phyloP scores from a whole-genome alignment of 208 protist genomes.

The Blechomonas ayalai region DNA sequence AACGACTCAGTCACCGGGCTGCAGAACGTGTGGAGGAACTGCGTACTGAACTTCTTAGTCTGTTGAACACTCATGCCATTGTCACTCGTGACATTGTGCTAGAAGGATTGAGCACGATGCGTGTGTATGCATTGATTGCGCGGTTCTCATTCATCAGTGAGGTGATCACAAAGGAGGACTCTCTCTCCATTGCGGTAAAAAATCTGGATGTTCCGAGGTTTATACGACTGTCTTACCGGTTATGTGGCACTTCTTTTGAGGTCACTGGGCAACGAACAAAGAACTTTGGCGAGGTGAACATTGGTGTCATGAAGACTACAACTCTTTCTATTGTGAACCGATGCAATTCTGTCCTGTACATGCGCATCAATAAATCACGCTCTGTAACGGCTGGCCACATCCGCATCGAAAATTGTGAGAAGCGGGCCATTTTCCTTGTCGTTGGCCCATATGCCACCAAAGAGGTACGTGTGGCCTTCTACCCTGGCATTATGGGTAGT shows the following conservation, averaged over 20 bases:
- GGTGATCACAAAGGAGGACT: slow-evolving; percentile 76
- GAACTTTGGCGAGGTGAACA: slow-evolving; percentile 86
- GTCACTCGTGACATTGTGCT: slow-evolving; percentile 27
- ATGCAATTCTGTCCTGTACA: slow-evolving; percentile 61
- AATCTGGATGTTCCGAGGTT: slow-evolving; percentile 71
- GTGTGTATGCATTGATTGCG: slow-evolving; percentile 59
- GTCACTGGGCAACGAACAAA: slow-evolving; percentile 77
- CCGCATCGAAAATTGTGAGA: slow-evolving; percentile 70
- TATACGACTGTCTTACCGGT: slow-evolving; percentile 71
- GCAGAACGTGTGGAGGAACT: slow-evolving; percentile 23
- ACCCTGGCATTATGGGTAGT: slow-evolving; percentile 73
- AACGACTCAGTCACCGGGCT: not conserved
- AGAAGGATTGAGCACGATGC: slow-evolving; percentile 25
- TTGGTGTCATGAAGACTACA: slow-evolving; percentile 75
- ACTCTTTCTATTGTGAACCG: slow-evolving; percentile 71
- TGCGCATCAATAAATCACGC: slow-evolving; percentile 69
- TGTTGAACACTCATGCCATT: slow-evolving; percentile 21
- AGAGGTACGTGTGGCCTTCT: slow-evolving; percentile 73
- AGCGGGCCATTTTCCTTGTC: slow-evolving; percentile 45
- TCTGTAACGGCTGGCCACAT: slow-evolving; percentile 83
- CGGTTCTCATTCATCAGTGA: slow-evolving; percentile 33
- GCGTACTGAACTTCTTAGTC: slow-evolving; percentile 27
- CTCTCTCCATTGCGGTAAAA: slow-evolving; percentile 55
- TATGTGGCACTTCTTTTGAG: slow-evolving; percentile 66
- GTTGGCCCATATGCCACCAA: slow-evolving; percentile 75